Percentiles rank a stretch among this genome's conserved stretches.
These are phyloP conservation scores for Hypoxylon intermedium DNA, from an alignment of 495 filamentous ascomycete species.

Conservation along the genomic window DNA sequence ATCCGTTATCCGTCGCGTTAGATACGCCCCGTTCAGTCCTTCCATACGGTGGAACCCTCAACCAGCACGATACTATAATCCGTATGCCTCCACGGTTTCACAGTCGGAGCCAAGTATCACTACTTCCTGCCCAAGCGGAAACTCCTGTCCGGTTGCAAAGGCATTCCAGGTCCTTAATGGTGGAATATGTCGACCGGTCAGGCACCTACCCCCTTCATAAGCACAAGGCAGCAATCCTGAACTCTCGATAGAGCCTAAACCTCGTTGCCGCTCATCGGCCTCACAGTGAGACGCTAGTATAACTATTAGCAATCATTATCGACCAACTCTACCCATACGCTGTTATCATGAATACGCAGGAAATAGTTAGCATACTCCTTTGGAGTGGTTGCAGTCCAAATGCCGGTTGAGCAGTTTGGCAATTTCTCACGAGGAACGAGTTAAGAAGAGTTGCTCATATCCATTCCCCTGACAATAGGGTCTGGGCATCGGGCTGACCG, in stretches of 20 bases:
- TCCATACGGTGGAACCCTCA: neutral
- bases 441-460: neutral
- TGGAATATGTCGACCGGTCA: conserved; percentile 8
- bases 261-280: neutral
- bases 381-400: conserved; percentile 4
- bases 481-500: neutral
- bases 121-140: conserved; percentile 2
- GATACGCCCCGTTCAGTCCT: neutral
- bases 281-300: neutral
- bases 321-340: neutral
- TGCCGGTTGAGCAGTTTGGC: neutral
- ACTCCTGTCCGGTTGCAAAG: neutral
- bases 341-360: neutral
- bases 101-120: neutral
- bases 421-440: neutral
- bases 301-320: neutral
- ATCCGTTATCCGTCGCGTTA: neutral
- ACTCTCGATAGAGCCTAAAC: neutral
- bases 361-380: neutral
- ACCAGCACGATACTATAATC: neutral
- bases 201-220: conserved; percentile 4
- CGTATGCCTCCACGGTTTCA: neutral
- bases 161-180: neutral
- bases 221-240: conserved; percentile 11
- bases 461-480: neutral